These are phyloP conservation scores for Panicum hallii DNA, from an alignment of 202 grass and related monocot genomes.

Conservation along the genomic window DNA sequence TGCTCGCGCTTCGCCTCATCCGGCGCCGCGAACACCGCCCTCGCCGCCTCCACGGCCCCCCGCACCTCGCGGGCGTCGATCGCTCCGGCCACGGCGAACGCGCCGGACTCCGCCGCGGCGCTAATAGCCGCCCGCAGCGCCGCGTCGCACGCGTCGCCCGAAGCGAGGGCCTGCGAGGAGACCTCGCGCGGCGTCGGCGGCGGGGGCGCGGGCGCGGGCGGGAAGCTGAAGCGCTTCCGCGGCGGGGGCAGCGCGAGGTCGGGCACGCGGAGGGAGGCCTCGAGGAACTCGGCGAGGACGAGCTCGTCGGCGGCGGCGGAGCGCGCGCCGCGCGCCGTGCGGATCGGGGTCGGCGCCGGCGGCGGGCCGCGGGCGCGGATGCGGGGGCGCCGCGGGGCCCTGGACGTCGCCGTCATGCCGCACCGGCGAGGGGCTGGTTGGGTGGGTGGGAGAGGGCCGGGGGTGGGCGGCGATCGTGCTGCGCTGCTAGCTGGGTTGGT, in stretches of 20 bases:
- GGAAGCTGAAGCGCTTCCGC: constrained; percentile 52
- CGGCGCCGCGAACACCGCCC: constrained; percentile 44
- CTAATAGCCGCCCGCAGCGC: neutral
- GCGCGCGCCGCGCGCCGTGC: constrained; percentile 60
- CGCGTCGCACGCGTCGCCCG: neutral
- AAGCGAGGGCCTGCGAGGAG: neutral
- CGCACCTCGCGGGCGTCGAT: constrained; percentile 37
- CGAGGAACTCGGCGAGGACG: constrained; percentile 73
- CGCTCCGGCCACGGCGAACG: constrained; percentile 55
- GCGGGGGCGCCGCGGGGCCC: constrained; percentile 40
- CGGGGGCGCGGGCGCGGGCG: neutral
- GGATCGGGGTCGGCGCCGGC: constrained; percentile 74
- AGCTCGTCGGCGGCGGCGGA: constrained; percentile 71
- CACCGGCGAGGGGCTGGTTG: neutral
- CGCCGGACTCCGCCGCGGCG: constrained; percentile 46
- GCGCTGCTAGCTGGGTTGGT: constrained; percentile 16
- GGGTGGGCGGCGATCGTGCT: neutral
- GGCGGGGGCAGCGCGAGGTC: constrained; percentile 54
- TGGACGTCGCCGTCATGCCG: constrained; percentile 59
- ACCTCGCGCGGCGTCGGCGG: neutral
- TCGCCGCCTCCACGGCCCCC: constrained; percentile 45
- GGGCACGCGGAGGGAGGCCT: constrained; percentile 68
- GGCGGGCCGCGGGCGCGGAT: constrained; percentile 52
- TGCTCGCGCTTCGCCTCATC: constrained; percentile 51
- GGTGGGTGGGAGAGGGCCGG: neutral